phyloP scores from a whole-genome alignment of 1,139 yeast species.

The Blastobotrys persicus region DNA sequence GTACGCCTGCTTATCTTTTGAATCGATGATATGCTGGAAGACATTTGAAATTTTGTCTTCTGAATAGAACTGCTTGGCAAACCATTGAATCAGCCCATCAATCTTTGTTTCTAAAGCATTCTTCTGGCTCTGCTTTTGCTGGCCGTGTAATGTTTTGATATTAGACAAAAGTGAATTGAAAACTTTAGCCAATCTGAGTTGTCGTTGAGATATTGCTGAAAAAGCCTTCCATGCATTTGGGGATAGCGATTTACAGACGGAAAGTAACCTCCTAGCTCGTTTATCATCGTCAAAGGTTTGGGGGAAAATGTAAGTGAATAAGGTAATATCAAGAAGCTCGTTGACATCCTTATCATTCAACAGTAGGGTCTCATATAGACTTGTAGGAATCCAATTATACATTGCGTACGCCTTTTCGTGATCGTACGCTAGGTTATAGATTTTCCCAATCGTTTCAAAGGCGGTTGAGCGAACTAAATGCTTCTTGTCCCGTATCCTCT shows the following conservation, averaged over 20 bases:
- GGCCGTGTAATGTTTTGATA: slow-evolving; percentile 23
- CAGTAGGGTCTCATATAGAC: slow-evolving; percentile 63
- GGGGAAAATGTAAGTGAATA: slow-evolving; percentile 64
- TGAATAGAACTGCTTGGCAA: slow-evolving; percentile 47
- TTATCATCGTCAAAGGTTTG: slow-evolving; percentile 45
- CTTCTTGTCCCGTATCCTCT: slow-evolving; percentile 59
- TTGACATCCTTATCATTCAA: slow-evolving; percentile 72
- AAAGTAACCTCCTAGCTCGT: slow-evolving; percentile 55
- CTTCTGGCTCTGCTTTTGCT: slow-evolving; percentile 28
- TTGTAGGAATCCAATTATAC: slow-evolving; percentile 61
- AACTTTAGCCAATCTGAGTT: slow-evolving; percentile 34
- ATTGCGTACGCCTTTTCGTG: slow-evolving; percentile 19
- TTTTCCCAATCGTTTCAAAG: slow-evolving; percentile 52
- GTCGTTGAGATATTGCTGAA: slow-evolving; percentile 66
- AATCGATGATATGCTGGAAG: slow-evolving; percentile 20
- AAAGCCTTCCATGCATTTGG: slow-evolving; percentile 65
- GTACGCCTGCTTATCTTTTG: slow-evolving; percentile 20
- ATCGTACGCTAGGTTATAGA: slow-evolving; percentile 45
- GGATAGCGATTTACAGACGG: slow-evolving; percentile 50
- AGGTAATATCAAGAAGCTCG: slow-evolving; percentile 59
- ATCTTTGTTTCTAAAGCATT: slow-evolving; percentile 39
- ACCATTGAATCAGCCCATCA: slow-evolving; percentile 63
- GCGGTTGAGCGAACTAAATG: slow-evolving; percentile 62
- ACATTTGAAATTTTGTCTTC: slow-evolving; percentile 21
- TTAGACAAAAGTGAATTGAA: slow-evolving; percentile 18